Base-by-base conservation (phyloP, 495 filamentous ascomycete species). In the Pyrenula massariospora region DNA sequence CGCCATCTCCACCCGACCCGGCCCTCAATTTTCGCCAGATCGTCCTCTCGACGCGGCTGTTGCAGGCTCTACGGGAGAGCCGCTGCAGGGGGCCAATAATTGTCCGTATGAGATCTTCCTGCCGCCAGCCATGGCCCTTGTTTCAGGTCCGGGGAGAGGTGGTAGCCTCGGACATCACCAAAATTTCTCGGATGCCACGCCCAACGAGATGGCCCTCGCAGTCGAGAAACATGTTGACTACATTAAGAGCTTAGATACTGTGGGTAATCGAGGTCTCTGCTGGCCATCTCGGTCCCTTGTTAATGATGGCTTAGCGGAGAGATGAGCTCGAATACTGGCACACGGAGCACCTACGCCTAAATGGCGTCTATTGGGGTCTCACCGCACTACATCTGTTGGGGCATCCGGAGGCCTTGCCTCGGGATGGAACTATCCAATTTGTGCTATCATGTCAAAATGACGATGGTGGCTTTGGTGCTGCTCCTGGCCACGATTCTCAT, bases 241-340 rank as follows among this genome's bases (percentile, higher is more conserved):
- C 66, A 95, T 98, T 59, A 86, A 95, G 70, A 89, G 85, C 61
- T 77, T 98, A 58, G 91, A 98, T 68, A 90, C 84, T 54, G 87
- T 89, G 71, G 69, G 79, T 77, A 55, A 52, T 55, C 53, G 62
- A 23, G 1, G 58, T 63, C 53, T 63, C 63, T 55, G 65, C 59
- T 60, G 52, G 48, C 48, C 62, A 52, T 53, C 51, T 52, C 56
- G 58, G 58, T 59, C 62, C 53, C 58, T 61, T 59, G 62, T 73
- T 74, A 68, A 73, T 67, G 58, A 59, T 67, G 64, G 61, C 67
- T n/a, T 73, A 89, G 84, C 79, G 86, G 60, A 88, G 86, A 72
- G 91, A 96, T 72, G 89, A 95, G 66, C 82, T 95, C 57, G 91
- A 96, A 67, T 97, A 97, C 72, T 95, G 91, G 84, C 78, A 96